Evolutionary conservation across 192 early-diverging fungal species (phyloP), one percentile per base, ranked within the genome.

Genomic region (Umbelopsis vinacea): DNA sequence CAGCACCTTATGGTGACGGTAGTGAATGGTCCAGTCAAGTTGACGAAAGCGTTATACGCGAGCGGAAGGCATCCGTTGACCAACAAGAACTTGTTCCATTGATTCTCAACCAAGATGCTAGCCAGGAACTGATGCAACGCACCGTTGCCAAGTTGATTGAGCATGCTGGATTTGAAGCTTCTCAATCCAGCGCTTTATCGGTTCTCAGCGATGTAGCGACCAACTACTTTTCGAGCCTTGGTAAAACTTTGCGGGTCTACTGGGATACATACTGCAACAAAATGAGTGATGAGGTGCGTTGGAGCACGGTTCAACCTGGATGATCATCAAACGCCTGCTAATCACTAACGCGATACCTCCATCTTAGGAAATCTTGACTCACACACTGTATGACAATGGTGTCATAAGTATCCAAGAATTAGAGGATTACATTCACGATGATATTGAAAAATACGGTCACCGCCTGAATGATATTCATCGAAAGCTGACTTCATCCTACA

Each of bases 121-220:
- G 89, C 17, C 83, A 88, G 46, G 83, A 78, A 6, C 78, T 93
- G 37, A 74, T 93, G 69, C 80, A 85, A 60, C 89, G 92, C 12
- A 85, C 85, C 8, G 74, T 81, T 11, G 82, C 89, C 0, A 88
- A 92, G 71, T 69, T 97, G 69, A 80, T 97, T 46, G 81, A 91
- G 37, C 97, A 99, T 72, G 82, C 90, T 17, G 97, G 97, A 19
- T 99, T 97, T 81, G 95, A 99, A 79, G 85, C 93, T 40, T 84
- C 87, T 29, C 85, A 89, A 11, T 77, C 79, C 22, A 73, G 78
- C 48, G 91, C 94, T 15, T 68, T 96, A 70, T 77, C 88, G 26
- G 82, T 92, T 15, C 71, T 97, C 63, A 89, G 90, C 47, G 96
- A 95, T 71, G 87, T 96, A 52, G 85, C 92, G 29, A 80, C 82